Conservation (phyloP, 1,284 basidiomycete species). For the Leccinum ponderosum region DNA sequence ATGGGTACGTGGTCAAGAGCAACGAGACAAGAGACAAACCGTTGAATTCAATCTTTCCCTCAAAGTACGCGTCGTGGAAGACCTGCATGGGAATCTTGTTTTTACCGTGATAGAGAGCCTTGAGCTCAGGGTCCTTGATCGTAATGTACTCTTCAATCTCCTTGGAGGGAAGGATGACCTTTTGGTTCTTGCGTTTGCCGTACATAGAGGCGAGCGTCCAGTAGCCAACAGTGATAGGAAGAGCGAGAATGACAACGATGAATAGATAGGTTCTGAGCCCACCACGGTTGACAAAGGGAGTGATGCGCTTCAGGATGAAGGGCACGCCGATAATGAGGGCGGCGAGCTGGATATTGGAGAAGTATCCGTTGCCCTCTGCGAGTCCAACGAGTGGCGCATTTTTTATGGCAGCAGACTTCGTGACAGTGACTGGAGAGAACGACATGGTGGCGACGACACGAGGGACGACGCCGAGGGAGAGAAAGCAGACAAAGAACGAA, state of each 20-base stretch:
- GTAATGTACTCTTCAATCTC: slow-evolving; percentile 89
- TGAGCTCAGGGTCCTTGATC: slow-evolving; percentile 84
- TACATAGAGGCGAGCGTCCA: slow-evolving; percentile 89
- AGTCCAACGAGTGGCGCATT: slow-evolving; percentile 84
- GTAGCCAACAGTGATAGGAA: slow-evolving; percentile 84
- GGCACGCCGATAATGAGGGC: slow-evolving; percentile 76
- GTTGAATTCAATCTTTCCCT: slow-evolving; percentile 95
- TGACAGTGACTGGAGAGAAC: slow-evolving; percentile 53
- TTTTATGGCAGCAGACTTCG: slow-evolving; percentile 68
- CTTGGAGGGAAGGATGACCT: slow-evolving; percentile 84
- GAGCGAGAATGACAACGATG: slow-evolving; percentile 71
- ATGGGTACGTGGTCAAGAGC: slow-evolving; percentile 12
- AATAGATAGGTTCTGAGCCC: slow-evolving; percentile 86
- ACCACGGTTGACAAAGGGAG: slow-evolving; percentile 76
- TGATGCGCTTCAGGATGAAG: slow-evolving; percentile 76
- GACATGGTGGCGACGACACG: slow-evolving; percentile 37
- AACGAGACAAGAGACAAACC: slow-evolving; percentile 41
- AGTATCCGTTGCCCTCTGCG: slow-evolving; percentile 84
- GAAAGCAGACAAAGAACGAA: slow-evolving; percentile 12
- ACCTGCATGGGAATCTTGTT: slow-evolving; percentile 98
- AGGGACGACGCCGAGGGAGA: slow-evolving; percentile 11
- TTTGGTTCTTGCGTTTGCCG: slow-evolving; percentile 84
- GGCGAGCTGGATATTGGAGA: slow-evolving; percentile 83
- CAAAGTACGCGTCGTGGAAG: slow-evolving; percentile 98
- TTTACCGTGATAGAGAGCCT: slow-evolving; percentile 74